Evolutionary conservation across 495 filamentous ascomycete species (phyloP).

Genomic region (Rusavskia elegans): DNA sequence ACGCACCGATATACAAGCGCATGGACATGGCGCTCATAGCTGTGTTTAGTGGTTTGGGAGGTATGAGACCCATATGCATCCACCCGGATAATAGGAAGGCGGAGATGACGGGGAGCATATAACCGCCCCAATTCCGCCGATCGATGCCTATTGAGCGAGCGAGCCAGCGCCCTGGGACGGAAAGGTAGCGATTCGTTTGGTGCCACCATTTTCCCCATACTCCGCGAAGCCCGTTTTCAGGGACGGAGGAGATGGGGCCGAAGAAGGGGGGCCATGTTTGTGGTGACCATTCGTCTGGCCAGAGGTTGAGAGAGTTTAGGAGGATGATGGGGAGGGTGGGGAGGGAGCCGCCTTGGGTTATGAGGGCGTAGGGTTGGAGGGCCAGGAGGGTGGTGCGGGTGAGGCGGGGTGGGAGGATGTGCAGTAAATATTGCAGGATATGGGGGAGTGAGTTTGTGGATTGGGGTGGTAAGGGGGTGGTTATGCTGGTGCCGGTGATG

Average conservation of each 20-base stretch:
- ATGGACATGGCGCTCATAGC: constrained; percentile 2
- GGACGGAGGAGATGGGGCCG: constrained; percentile 8
- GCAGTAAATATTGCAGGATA: neutral
- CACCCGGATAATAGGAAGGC: constrained; percentile 9
- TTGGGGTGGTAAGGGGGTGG: neutral
- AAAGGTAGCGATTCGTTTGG: constrained; percentile 7
- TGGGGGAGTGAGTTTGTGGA: neutral
- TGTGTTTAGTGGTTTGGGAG: constrained; percentile 2
- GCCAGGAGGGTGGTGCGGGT: constrained; percentile 6
- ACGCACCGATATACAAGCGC: constrained; percentile 8
- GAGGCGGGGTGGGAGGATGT: constrained; percentile 7
- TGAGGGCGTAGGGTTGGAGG: constrained; percentile 5
- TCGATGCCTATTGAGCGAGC: neutral
- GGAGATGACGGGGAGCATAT: neutral
- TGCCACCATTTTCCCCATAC: constrained; percentile 16
- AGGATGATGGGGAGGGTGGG: neutral
- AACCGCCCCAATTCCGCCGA: neutral
- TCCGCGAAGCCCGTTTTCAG: constrained; percentile 6
- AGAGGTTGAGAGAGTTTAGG: constrained; percentile 5
- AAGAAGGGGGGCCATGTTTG: constrained; percentile 12
- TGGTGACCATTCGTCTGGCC: constrained; percentile 11
- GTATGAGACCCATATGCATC: constrained; percentile 14
- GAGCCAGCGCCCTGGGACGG: constrained; percentile 3
- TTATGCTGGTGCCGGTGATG: neutral
- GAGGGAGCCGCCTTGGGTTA: constrained; percentile 7